Percentiles rank a stretch among this genome's conserved stretches.
These are phyloP conservation scores for Diplodia sapinea DNA, from an alignment of 2,329 filamentous ascomycete genomes.

Conservation along the genomic window DNA sequence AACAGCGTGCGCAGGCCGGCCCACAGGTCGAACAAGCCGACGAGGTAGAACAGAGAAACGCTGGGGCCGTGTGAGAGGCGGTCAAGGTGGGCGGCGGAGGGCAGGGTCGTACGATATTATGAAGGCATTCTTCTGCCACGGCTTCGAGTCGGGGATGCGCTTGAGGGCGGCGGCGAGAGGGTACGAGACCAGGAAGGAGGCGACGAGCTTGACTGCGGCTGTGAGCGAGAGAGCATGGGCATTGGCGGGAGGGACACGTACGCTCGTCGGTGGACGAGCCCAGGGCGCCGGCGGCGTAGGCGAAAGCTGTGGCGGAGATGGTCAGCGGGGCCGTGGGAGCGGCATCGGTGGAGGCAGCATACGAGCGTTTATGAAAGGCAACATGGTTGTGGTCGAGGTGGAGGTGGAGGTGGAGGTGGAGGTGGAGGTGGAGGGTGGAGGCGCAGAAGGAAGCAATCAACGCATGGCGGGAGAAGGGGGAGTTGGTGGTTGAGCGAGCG, in stretches of 20 bases:
- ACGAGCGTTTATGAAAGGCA: constrained; percentile 69
- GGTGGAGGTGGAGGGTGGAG: not conserved
- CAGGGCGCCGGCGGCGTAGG: constrained; percentile 61
- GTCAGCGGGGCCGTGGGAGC: not conserved
- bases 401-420: too few relatives aligned
- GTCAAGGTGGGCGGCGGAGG: not conserved
- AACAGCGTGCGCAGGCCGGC: constrained; percentile 77
- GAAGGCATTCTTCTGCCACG: constrained; percentile 86
- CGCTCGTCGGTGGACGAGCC: constrained; percentile 70
- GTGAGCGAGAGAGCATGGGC: constrained; percentile 14
- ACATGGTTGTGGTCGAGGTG: constrained; percentile 51
- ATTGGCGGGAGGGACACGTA: constrained; percentile 45
- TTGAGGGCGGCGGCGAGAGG: constrained; percentile 89
- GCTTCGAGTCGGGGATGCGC: constrained; percentile 82
- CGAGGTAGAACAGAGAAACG: constrained; percentile 84
- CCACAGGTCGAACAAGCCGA: constrained; percentile 95
- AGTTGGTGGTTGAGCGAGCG: not conserved
- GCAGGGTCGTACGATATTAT: constrained; percentile 69
- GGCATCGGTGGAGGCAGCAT: constrained; percentile 40
- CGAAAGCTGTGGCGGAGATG: constrained; percentile 59
- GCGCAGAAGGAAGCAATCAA: constrained; percentile 5
- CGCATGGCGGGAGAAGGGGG: constrained; percentile 6
- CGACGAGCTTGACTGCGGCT: constrained; percentile 87
- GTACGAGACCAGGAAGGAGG: constrained; percentile 89
- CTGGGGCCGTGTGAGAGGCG: constrained; percentile 50